phyloP scores from a whole-genome alignment of 352 stramenopile genomes.

The Globisporangium cederbergense region DNA sequence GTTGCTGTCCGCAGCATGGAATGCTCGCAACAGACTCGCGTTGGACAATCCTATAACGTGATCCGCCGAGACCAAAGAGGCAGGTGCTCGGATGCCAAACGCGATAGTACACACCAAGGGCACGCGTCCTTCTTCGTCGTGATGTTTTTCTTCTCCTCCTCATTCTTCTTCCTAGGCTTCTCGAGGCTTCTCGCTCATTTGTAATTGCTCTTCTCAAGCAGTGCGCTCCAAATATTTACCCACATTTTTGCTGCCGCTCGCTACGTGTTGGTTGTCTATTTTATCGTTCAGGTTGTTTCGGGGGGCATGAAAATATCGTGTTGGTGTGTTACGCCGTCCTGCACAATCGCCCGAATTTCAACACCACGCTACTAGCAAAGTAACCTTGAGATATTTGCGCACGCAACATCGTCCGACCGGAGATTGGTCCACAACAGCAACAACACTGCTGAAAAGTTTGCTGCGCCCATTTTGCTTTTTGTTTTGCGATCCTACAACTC shows the following conservation, averaged over 20 bases:
- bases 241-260: no score
- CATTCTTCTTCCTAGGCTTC: background rate
- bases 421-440: background rate
- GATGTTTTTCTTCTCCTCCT: background rate
- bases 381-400: background rate
- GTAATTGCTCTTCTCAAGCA: background rate
- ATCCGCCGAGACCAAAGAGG: no score
- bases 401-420: background rate
- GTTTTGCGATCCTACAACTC: no score
- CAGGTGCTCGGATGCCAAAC: background rate
- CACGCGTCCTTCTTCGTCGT: background rate
- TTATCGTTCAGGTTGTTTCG: no score
- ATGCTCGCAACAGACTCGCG: background rate
- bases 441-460: no score
- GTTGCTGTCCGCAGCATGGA: no score
- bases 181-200: no score
- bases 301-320: no score
- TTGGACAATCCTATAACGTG: background rate
- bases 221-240: no score
- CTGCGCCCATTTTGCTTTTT: no score
- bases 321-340: no score
- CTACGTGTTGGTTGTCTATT: no score
- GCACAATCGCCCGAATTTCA: background rate
- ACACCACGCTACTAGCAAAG: background rate
- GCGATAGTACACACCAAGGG: background rate